Evolutionary conservation across 2,329 filamentous ascomycete genomes (phyloP).

Genomic region (Xylaria sp.): DNA sequence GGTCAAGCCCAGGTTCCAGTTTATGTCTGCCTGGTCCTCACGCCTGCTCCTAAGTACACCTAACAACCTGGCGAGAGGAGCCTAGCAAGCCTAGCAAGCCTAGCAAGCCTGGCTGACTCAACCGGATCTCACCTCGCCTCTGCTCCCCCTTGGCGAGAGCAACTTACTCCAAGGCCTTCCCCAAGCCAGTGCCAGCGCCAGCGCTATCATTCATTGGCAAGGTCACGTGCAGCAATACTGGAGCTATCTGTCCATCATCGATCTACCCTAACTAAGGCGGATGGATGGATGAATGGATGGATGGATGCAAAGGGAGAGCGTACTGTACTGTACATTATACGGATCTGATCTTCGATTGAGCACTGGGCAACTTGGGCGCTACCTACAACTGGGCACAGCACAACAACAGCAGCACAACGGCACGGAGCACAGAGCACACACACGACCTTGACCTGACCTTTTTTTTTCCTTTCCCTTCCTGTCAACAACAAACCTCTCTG

Average conservation of each 20-base stretch:
- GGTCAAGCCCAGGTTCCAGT: neutral
- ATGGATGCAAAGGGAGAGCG: neutral
- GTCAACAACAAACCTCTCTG: slow-evolving; percentile 9
- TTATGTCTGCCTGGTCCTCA: neutral
- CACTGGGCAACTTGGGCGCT: neutral
- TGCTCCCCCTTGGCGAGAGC: slow-evolving; percentile 2
- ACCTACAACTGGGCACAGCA: neutral
- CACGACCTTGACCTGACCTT: neutral
- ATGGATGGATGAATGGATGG: no score
- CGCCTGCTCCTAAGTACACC: no score
- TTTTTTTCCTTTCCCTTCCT: neutral
- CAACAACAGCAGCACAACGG: no score
- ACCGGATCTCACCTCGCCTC: slow-evolving; percentile 18
- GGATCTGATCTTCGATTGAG: slow-evolving; percentile 14
- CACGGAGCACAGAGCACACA: slow-evolving; percentile 7
- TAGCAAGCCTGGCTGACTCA: slow-evolving; percentile 14
- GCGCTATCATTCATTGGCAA: slow-evolving; percentile 20
- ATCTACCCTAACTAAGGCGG: neutral
- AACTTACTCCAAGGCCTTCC: neutral
- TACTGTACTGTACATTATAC: neutral
- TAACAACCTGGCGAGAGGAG: no score
- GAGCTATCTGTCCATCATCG: slow-evolving; percentile 7
- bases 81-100: no score
- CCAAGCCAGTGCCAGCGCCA: neutral
- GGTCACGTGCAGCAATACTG: slow-evolving; percentile 30